Percentiles rank a stretch among this genome's conserved stretches.
Evolutionary conservation across 352 stramenopile species (phyloP).

Genomic region (Pythium chondricola): DNA sequence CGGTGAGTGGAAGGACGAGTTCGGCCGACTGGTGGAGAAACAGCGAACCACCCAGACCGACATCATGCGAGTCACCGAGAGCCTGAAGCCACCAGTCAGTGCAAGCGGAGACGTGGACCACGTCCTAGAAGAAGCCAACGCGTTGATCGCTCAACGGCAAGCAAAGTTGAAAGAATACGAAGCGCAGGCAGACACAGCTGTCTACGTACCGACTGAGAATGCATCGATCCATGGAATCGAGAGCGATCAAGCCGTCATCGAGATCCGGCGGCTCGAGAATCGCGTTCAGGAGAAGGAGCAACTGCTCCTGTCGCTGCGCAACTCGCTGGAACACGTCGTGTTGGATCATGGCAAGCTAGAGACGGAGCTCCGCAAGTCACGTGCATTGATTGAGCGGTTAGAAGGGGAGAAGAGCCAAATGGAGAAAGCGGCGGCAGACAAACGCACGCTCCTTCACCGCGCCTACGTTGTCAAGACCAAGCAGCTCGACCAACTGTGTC

Average conservation of each 20-base stretch:
- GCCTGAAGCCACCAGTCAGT: too few relatives aligned
- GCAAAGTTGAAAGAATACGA: constrained; percentile 22
- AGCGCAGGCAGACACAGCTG: constrained; percentile 14
- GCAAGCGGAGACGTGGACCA: constrained; percentile 15
- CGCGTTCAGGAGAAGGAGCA: constrained; percentile 41
- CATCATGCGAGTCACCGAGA: constrained; percentile 23
- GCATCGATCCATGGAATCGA: neutral
- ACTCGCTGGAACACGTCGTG: constrained; percentile 26
- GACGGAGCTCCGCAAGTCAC: constrained; percentile 25
- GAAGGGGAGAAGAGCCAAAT: constrained; percentile 29
- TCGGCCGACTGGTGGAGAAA: constrained; percentile 33
- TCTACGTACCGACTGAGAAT: constrained; percentile 6
- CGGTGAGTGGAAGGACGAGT: constrained; percentile 20
- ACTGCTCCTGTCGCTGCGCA: constrained; percentile 24
- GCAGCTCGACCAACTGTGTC: constrained; percentile 49
- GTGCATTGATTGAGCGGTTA: constrained; percentile 20
- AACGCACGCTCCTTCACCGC: constrained; percentile 30
- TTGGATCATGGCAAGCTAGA: constrained; percentile 42
- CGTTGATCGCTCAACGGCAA: constrained; percentile 18
- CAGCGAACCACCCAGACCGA: constrained; percentile 34
- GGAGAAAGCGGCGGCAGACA: constrained; percentile 39
- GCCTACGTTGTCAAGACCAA: constrained; percentile 47
- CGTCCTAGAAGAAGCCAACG: constrained; percentile 18
- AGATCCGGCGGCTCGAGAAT: constrained; percentile 18
- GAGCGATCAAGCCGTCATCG: neutral